Base-by-base conservation (phyloP, 2,329 filamentous ascomycete species). In the Cadophora sp. region DNA sequence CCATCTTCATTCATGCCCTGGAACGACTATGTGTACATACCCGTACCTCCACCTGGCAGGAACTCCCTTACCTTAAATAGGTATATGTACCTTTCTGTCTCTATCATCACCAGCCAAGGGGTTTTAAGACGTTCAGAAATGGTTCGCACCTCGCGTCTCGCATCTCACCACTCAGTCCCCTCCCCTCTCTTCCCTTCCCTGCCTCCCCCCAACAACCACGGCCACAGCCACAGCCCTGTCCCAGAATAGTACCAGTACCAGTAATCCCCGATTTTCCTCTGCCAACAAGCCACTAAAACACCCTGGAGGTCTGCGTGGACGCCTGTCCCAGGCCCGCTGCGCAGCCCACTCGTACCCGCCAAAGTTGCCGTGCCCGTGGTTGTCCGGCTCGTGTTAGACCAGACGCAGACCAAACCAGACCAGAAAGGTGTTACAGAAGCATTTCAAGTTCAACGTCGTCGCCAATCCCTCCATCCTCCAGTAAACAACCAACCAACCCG, bases 381-480 rank as follows among this genome's bases (percentile, higher is more conserved):
- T 30, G 59, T 55, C 43, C 24, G 33, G 24, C 59, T 66, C 39
- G 51, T 62, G 59, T 59, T 62, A 51, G 48, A 53, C 11, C 8
- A 41, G 16, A 39, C 22, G 50, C 27, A 30, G 27, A 30, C 27
- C 27, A 48, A 30, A 22, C 45, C 60, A 22, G 33, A 43, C 53
- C 27, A 33, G 47, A 59, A n/a, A 39, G 55, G 14, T 60, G 65
- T 64, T 64, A 67, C 65, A 67, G 60, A 60, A 47, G 9, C 39
- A 50, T 59, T 60, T 63, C 39, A 63, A 58, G 22, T 20, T 55
- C 60, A 53, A 60, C 59, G 13, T 53, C 59, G 47, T 41, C 59
- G 47, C 30, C 59, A 53, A 41, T 62, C 50, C 59, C 56, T 53
- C 47, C 66, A 39, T 20, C 18, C 27, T n/a, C 27, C 60, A 45